A percentile compares a stretch with the other conserved stretches of the same genome.
Evolutionary conservation across 345 rosid genomes (phyloP).

Genomic region (Microcos paniculata): DNA sequence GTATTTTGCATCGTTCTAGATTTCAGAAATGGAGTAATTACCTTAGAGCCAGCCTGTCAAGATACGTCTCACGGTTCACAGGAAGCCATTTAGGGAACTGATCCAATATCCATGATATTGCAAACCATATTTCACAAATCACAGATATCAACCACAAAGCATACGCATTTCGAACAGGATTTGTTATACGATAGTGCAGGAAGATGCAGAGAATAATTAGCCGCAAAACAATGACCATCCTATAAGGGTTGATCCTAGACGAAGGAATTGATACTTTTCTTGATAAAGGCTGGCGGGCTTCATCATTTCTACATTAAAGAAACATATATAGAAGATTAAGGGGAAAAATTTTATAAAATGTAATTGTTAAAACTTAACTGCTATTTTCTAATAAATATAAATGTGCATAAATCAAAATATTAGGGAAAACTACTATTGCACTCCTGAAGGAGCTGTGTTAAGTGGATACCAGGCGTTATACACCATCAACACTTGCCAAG

Average conservation of each 20-base stretch:
- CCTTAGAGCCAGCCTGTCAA: slow-evolving; percentile 91
- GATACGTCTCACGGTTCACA: slow-evolving; percentile 89
- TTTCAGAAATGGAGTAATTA: slow-evolving; percentile 14
- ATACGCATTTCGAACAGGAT: slow-evolving; percentile 83
- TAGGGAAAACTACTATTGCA: neutral
- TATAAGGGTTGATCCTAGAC: slow-evolving; percentile 84
- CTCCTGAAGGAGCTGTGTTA: neutral
- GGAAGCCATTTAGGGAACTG: slow-evolving; percentile 98
- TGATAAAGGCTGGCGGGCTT: slow-evolving; percentile 88
- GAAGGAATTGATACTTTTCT: slow-evolving; percentile 90
- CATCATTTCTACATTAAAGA: slow-evolving; percentile 61
- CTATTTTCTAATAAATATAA: neutral
- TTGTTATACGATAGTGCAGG: slow-evolving; percentile 85
- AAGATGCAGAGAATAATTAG: slow-evolving; percentile 73
- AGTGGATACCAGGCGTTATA: neutral
- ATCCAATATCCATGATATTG: slow-evolving; percentile 93
- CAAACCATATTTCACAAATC: slow-evolving; percentile 97
- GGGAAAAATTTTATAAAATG: neutral
- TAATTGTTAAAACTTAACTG: neutral
- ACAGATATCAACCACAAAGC: slow-evolving; percentile 85
- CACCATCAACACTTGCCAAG: neutral
- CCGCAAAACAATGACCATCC: slow-evolving; percentile 89
- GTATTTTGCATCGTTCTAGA: neutral
- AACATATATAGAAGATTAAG: neutral
- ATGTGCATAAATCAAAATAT: neutral